A percentile compares a stretch with the other conserved stretches of the same genome.
These are phyloP conservation scores for Aspergillus taichungensis DNA, from an alignment of 495 filamentous ascomycete species.

Conservation along the genomic window DNA sequence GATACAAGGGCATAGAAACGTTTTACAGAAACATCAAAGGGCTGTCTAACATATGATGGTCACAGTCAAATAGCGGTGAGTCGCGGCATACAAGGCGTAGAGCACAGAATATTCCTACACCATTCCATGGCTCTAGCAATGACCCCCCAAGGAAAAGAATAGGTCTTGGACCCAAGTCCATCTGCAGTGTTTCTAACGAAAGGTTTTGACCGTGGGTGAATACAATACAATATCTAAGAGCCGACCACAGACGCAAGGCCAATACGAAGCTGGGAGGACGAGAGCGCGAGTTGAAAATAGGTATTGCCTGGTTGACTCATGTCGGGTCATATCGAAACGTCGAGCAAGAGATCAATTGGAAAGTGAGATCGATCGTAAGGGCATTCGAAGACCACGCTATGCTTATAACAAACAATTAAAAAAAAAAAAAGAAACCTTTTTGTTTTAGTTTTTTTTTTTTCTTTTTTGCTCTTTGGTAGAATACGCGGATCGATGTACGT, in stretches of 20 bases:
- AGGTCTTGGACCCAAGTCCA: no score
- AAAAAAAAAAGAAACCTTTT: slow-evolving; percentile 33
- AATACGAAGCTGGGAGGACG: no score
- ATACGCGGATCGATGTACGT: slow-evolving; percentile 14
- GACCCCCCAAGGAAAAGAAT: no score
- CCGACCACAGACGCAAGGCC: no score
- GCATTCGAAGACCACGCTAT: slow-evolving; percentile 35
- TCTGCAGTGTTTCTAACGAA: no score
- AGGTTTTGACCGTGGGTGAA: background rate
- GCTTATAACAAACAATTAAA: slow-evolving; percentile 37
- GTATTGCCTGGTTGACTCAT: no score
- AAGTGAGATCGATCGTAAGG: slow-evolving; percentile 33
- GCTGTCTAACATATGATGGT: background rate
- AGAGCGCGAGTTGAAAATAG: no score
- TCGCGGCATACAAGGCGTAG: no score
- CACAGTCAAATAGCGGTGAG: no score
- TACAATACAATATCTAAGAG: slow-evolving; percentile 1
- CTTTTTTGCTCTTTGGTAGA: slow-evolving; percentile 3
- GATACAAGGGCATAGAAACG: background rate
- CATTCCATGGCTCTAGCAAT: no score
- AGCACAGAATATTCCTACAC: no score
- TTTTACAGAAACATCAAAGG: background rate
- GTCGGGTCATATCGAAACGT: background rate
- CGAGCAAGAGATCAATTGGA: slow-evolving; percentile 6
- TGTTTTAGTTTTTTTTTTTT: slow-evolving; percentile 19